Evolutionary conservation across 108 stramenopile species (phyloP), one percentile per base, ranked within the genome.

Genomic region (Skeletonema tropicum): DNA sequence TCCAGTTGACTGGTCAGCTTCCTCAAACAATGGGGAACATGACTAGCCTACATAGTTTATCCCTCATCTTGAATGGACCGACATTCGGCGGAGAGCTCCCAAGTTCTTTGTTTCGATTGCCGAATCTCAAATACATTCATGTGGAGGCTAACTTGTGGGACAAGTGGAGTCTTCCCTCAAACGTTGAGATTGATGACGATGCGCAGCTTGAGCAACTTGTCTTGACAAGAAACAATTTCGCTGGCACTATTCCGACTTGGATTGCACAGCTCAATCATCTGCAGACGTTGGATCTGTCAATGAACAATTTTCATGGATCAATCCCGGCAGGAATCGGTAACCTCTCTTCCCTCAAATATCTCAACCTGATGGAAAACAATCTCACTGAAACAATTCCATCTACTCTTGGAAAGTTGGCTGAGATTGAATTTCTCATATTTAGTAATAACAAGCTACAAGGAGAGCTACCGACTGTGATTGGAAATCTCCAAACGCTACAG

Each of bases 371-470:
- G n/a, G n/a, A n/a, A n/a, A n/a, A n/a, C n/a, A n/a, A n/a, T n/a
- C n/a, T n/a, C n/a, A n/a, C n/a, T n/a, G n/a, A n/a, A n/a, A n/a
- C n/a, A 39, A 32, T 73, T 25, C 71, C 71, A 7, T 6, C 39
- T 10, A 26, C 45, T 0, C 26, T 73, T 35, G 71, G 71, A 10
- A 26, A 29, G 23, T 36, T 73, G 57, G 3, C 35, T 19, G 35
- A 33, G 7, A 6, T 73, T 11, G 48, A 23, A 14, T 45, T 3
- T 0, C 14, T 73, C 2, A 42, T 21, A 6, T 21, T 73, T 17
- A 48, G 21, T 29, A 2, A 49, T 0, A 73, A 73, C 21, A n/a
- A 52, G 5, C 14, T 73, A 15, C n/a, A 33, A 5, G 71, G 71
- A 15, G 14, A 6, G 13, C 15, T 73, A 2, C 71, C 71, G 7